Evolutionary conservation across 1,139 yeast genomes (phyloP).

Genomic region (Spencermartinsiella ligniputridi): DNA sequence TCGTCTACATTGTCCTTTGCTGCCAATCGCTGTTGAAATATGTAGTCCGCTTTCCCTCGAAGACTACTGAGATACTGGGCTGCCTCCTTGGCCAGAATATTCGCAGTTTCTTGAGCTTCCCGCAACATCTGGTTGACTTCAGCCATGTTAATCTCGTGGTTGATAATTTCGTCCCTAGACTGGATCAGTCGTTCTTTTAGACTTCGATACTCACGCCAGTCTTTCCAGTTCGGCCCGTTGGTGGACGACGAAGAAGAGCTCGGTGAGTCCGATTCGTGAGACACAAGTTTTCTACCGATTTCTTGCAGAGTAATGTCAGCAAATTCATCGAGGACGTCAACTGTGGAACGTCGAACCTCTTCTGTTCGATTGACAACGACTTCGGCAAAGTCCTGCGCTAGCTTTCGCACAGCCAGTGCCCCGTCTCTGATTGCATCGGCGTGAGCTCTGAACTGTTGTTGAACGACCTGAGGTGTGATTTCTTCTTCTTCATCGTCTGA

Average conservation of each 20-base stretch:
- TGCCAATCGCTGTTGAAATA: constrained; percentile 57
- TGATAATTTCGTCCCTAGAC: constrained; percentile 54
- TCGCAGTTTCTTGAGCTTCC: constrained; percentile 58
- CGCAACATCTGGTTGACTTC: constrained; percentile 49
- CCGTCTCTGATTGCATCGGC: constrained; percentile 28
- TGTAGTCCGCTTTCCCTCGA: constrained; percentile 77
- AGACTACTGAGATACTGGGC: constrained; percentile 66
- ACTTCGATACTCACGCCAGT: constrained; percentile 63
- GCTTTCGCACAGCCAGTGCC: constrained; percentile 32
- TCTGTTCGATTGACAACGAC: constrained; percentile 32
- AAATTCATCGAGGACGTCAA: constrained; percentile 39
- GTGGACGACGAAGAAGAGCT: constrained; percentile 34
- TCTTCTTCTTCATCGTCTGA: constrained; percentile 16
- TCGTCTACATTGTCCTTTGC: constrained; percentile 18
- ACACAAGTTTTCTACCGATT: constrained; percentile 33
- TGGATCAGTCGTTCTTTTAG: constrained; percentile 52
- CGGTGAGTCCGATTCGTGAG: constrained; percentile 17
- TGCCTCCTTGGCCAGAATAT: constrained; percentile 60
- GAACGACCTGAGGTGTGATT: constrained; percentile 23
- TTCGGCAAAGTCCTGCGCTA: constrained; percentile 31
- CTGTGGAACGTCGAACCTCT: constrained; percentile 31
- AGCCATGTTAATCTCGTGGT: constrained; percentile 46
- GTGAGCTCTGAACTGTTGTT: constrained; percentile 25
- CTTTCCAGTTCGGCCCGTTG: constrained; percentile 45
- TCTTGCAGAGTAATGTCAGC: constrained; percentile 36